Base-by-base conservation (phyloP, 257 asterid species). In the Solanum paucissectum region DNA sequence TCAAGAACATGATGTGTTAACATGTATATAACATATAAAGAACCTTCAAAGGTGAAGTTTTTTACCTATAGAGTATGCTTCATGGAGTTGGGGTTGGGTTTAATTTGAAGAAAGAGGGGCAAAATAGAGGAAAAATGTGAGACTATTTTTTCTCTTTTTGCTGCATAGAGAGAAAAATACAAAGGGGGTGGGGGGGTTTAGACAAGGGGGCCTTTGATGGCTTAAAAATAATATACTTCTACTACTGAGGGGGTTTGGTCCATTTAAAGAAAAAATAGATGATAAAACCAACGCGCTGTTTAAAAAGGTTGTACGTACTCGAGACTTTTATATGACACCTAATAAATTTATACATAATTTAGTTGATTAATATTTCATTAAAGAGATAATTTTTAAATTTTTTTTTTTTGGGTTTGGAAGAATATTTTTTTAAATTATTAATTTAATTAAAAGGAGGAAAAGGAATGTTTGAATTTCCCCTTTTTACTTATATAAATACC, bases 21-120 rank as follows among this genome's bases (percentile, higher is more conserved):
- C 68, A 77, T 16, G 58, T 27, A 85, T 13, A 81, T 25, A 29
- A 42, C 46, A 49, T 25, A 21, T 49, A 75, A 73, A 62, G 71
- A 46, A 49, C 44, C 36, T 77, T 77, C 37, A 83, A 87, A 73
- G 23, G 66, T 66, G 75, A 88, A 89, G 91, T 91, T 88, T 82
- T 79, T 29, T 86, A 88, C 42, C 44, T 42, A 46, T 69, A 52
- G 86, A 88, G 87, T 91, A 85, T 88, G 92, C 49, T 86, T 86
- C 84, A 86, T 86, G 88, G 88, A n/a, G 84, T 86, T 38, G 72
- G 55, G 83, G 73, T 58, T 46, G 79, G 87, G 88, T 83, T 84
- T 89, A 89, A 88, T 91, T 88, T 88, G 89, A 84, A 89, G 88
- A 84, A 83, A 87, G 77, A 87, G 84, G 55, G 69, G 87, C 84